Evolutionary conservation across 2,329 filamentous ascomycete genomes (phyloP), one percentile per base, ranked within the genome.

Genomic region (Orbilia oligospora): DNA sequence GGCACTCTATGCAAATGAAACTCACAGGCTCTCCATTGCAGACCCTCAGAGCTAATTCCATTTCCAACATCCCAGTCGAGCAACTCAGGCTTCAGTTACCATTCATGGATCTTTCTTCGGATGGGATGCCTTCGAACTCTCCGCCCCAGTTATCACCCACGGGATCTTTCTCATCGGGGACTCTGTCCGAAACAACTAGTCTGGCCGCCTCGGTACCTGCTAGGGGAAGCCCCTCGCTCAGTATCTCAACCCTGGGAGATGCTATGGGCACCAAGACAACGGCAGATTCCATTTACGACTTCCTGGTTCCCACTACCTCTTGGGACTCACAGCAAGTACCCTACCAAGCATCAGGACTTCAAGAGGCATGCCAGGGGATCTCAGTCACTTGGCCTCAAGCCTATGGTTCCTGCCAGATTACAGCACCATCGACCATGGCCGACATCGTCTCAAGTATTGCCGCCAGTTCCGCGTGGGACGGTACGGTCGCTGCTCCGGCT

Each of bases 321-420:
- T 61, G 56, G 56, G 36, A 61, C 36, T 61, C 56, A 5, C 56
- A 61, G 27, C 56, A 61, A 14, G 22, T 27, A 20, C 20, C 33
- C n/a, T 61, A 61, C 56, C 56, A 61, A 44, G 33, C 33, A 44
- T 27, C 56, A 3, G 36, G 56, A 9, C 20, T 61, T 5, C 36
- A 61, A 27, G 56, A 61, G 20, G 36, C 56, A 27, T 61, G 56
- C 56, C 56, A 61, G 56, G 56, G 36, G 14, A 61, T 61, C 12
- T 61, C 56, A 9, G 56, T 61, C 12, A 44, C 18, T 27, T 61
- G 56, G 56, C 36, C 56, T 16, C 56, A 61, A 44, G 33, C 56
- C 20, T 61, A 61, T 6, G 56, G 33, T 1, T 4, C 56, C 10
- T 61, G 56, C 16, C 33, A 44, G 36, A 61, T 61, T 18, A 61